A percentile compares a stretch with the other conserved stretches of the same genome.
phyloP scores from a whole-genome alignment of 345 rosid species.

The Eucalyptus melliodora region DNA sequence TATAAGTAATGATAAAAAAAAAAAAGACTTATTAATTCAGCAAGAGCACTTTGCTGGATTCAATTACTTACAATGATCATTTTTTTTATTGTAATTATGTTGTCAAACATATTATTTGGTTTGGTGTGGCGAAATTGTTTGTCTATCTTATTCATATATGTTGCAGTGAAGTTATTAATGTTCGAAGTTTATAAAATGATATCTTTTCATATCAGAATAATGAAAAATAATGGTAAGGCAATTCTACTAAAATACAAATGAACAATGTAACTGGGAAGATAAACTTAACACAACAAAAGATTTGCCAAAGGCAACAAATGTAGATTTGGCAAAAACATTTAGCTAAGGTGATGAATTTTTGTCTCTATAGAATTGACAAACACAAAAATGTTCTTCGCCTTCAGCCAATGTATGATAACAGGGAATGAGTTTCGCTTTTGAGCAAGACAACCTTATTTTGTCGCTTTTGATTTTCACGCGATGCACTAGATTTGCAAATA shows the following conservation, averaged over 20 bases:
- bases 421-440: neutral
- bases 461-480: neutral
- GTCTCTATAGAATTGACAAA: too few relatives aligned
- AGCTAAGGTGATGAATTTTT: neutral
- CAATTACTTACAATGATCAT: neutral
- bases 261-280: fast-evolving
- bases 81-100: neutral
- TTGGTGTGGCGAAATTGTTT: neutral
- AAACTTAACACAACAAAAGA: neutral
- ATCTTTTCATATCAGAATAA: neutral
- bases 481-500: neutral
- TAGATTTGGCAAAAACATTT: neutral
- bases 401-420: fast-evolving
- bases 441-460: neutral
- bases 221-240: neutral
- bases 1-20: too few relatives aligned
- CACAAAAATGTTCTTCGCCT: fast-evolving
- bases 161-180: fast-evolving
- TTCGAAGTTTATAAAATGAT: neutral
- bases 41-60: neutral
- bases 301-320: neutral
- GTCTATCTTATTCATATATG: neutral
- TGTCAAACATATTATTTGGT: neutral
- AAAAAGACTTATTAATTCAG: neutral
- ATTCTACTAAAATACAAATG: neutral